phyloP scores from a whole-genome alignment of 495 filamentous ascomycete genomes.

The Tetracladium setigerum region DNA sequence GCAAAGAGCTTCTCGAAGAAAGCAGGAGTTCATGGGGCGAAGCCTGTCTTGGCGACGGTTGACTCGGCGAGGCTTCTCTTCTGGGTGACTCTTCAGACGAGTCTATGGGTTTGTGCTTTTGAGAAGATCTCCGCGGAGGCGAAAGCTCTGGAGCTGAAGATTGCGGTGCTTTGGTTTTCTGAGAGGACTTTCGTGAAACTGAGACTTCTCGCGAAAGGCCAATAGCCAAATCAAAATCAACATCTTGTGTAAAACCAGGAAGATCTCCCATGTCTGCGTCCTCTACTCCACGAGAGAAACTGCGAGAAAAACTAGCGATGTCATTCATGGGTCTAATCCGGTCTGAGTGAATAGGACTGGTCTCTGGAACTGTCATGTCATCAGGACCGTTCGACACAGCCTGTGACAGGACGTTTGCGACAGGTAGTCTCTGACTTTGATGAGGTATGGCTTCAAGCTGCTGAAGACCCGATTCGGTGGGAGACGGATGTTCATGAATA shows the following conservation, averaged over 20 bases:
- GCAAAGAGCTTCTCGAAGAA: no score
- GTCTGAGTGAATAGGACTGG: slow-evolving; percentile 11
- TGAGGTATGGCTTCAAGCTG: background rate
- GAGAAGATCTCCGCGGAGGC: no score
- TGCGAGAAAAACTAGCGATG: slow-evolving; percentile 14
- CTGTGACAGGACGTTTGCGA: no score
- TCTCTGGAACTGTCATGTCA: slow-evolving; percentile 13
- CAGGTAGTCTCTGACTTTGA: background rate
- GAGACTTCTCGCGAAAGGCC: no score
- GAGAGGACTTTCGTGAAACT: no score
- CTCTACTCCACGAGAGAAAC: slow-evolving; percentile 1
- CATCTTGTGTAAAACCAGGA: slow-evolving; percentile 18
- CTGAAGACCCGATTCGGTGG: background rate
- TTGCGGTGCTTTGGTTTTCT: no score
- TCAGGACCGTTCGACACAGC: background rate
- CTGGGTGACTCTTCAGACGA: no score
- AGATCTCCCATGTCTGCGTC: background rate
- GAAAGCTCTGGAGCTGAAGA: no score
- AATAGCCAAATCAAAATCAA: slow-evolving; percentile 11
- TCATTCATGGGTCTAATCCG: slow-evolving; percentile 14
- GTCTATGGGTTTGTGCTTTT: no score
- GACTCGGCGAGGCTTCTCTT: no score
- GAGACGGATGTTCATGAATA: background rate
- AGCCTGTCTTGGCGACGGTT: no score
- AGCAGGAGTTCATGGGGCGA: no score